These are phyloP conservation scores for Dispira parvispora DNA, from an alignment of 192 early-diverging fungal species.

Conservation along the genomic window DNA sequence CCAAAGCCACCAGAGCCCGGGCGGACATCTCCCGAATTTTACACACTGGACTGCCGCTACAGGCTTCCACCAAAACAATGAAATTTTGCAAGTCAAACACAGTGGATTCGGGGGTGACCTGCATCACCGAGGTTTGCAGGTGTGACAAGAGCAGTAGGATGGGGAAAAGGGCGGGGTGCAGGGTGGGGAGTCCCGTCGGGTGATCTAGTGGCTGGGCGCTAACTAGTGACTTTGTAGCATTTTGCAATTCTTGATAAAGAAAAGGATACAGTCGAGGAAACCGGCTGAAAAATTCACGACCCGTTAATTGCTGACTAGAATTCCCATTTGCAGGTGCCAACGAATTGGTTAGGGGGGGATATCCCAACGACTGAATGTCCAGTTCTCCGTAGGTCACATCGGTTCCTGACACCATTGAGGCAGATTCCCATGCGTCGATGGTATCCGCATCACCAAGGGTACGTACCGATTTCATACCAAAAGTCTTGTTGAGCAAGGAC, in stretches of 20 bases:
- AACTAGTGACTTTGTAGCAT: conserved; percentile 18
- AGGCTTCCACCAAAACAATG: conserved; percentile 31
- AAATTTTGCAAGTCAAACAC: conserved; percentile 25
- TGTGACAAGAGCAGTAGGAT: conserved; percentile 74
- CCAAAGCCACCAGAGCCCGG: background rate
- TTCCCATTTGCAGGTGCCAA: background rate
- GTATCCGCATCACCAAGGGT: conserved; percentile 57
- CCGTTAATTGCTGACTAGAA: conserved; percentile 23
- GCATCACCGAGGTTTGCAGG: conserved; percentile 45
- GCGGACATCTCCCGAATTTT: conserved; percentile 9
- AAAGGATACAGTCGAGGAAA: conserved; percentile 66
- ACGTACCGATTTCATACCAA: conserved; percentile 67
- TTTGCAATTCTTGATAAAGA: conserved; percentile 52
- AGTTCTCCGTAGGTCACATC: background rate
- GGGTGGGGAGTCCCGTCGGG: conserved; percentile 21
- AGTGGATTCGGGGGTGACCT: conserved; percentile 19
- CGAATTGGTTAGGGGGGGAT: background rate
- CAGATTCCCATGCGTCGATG: conserved; percentile 19
- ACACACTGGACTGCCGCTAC: conserved; percentile 35
- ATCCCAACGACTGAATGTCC: background rate
- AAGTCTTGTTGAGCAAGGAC: conserved; percentile 59
- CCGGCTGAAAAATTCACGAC: conserved; percentile 78
- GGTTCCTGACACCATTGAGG: background rate
- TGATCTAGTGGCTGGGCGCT: too few relatives aligned
- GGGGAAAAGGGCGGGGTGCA: conserved; percentile 83